A percentile compares a stretch with the other conserved stretches of the same genome.
These are phyloP conservation scores for Aspergillus transmontanensis DNA, from an alignment of 2,329 filamentous ascomycete genomes.

Conservation along the genomic window DNA sequence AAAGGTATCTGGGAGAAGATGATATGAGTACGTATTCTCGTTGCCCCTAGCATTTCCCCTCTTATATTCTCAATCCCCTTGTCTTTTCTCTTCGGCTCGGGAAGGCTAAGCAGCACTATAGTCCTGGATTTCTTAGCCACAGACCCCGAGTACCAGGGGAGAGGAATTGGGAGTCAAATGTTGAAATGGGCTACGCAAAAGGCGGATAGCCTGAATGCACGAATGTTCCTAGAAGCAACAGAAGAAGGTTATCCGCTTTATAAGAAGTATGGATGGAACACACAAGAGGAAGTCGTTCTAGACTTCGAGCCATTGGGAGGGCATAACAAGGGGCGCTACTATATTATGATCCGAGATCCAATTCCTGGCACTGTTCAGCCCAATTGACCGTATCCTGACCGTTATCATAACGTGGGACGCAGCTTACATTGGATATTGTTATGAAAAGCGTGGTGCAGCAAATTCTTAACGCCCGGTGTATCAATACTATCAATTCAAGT, in stretches of 20 bases:
- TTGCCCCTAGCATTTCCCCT: neutral
- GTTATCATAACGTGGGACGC: neutral
- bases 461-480: neutral
- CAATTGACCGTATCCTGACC: neutral
- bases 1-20: constrained; percentile 8
- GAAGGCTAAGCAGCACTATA: neutral
- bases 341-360: constrained; percentile 8
- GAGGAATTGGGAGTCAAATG: constrained; percentile 18
- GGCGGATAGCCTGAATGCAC: constrained; percentile 48
- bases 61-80: neutral
- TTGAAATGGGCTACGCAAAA: constrained; percentile 50
- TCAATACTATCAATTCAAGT: neutral
- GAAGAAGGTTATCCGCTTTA: constrained; percentile 52
- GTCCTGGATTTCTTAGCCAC: constrained; percentile 22
- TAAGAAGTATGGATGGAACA: constrained; percentile 51
- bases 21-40: constrained; percentile 15
- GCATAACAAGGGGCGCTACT: constrained; percentile 8
- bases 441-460: neutral
- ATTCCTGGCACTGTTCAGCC: neutral
- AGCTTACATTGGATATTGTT: neutral
- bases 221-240: constrained; percentile 56
- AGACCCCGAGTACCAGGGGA: constrained; percentile 12
- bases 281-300: constrained; percentile 40
- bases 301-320: constrained; percentile 34
- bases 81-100: neutral